A percentile compares a stretch with the other conserved stretches of the same genome.
These are phyloP conservation scores for Naganishia randhawae DNA, from an alignment of 768 basidiomycete species.

Conservation along the genomic window DNA sequence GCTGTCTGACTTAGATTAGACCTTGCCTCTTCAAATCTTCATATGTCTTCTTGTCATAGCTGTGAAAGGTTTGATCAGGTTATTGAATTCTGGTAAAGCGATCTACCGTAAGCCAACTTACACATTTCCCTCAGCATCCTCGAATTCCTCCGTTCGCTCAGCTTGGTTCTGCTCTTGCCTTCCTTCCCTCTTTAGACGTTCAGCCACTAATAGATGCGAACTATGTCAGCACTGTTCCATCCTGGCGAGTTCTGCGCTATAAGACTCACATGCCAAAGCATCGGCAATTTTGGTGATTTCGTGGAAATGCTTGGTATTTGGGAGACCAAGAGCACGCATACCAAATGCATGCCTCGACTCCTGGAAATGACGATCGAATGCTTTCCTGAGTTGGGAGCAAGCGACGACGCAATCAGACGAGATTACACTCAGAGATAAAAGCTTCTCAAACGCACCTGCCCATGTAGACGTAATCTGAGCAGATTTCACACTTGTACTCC, in stretches of 20 bases:
- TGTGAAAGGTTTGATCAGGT: too few relatives aligned
- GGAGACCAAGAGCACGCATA: constrained; percentile 93
- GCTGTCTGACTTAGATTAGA: constrained; percentile 56
- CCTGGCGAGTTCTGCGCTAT: neutral
- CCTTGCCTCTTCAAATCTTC: constrained; percentile 96
- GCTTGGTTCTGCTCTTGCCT: constrained; percentile 85
- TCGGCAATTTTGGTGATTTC: constrained; percentile 97
- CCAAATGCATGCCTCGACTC: constrained; percentile 97
- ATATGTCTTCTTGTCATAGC: constrained; percentile 93
- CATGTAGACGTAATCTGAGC: constrained; percentile 94
- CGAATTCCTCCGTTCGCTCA: constrained; percentile 95
- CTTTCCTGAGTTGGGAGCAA: constrained; percentile 32
- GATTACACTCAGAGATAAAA: neutral
- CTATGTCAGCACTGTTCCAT: neutral
- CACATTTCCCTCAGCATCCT: constrained; percentile 97
- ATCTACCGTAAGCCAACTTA: neutral
- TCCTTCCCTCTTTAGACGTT: constrained; percentile 96
- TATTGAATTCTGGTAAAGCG: too few relatives aligned
- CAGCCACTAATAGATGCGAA: constrained; percentile 66
- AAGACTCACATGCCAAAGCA: constrained; percentile 79
- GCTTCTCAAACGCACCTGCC: constrained; percentile 61
- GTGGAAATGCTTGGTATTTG: constrained; percentile 98
- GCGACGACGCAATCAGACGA: neutral
- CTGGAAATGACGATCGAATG: constrained; percentile 53
- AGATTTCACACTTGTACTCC: constrained; percentile 95